Percentiles rank a stretch among this genome's conserved stretches.
phyloP scores from a whole-genome alignment of 306 rosid species.

The Ceratonia siliqua region DNA sequence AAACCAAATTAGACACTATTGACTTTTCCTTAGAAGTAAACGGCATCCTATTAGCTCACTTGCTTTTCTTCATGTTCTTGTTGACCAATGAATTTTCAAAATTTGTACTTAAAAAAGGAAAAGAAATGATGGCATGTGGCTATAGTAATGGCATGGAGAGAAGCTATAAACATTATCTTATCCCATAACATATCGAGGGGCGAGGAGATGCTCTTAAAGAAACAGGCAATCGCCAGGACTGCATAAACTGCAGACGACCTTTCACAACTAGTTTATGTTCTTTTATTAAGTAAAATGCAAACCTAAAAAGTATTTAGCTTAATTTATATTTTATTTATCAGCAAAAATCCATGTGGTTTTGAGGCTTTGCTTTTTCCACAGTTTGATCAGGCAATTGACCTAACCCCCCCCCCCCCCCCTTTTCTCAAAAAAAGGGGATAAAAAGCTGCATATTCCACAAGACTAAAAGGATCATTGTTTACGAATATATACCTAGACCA shows the following conservation, averaged over 20 bases:
- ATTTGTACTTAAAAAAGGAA: neutral
- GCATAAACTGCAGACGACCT: too few relatives aligned
- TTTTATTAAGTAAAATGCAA: too few relatives aligned
- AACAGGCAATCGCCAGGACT: too few relatives aligned
- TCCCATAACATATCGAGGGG: too few relatives aligned
- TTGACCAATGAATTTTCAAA: neutral
- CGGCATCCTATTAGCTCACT: neutral
- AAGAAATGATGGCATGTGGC: neutral
- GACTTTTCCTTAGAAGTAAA: slow-evolving; percentile 1
- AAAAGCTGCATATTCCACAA: neutral
- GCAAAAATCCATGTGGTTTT: neutral
- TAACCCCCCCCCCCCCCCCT: neutral
- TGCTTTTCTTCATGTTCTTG: neutral
- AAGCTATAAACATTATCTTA: neutral
- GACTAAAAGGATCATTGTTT: neutral
- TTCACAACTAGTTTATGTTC: too few relatives aligned
- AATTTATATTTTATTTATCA: neutral
- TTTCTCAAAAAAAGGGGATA: neutral
- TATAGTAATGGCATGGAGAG: neutral
- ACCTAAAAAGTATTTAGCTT: too few relatives aligned
- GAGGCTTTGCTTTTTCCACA: slow-evolving; percentile 16
- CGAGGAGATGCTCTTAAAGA: too few relatives aligned
- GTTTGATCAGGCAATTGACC: neutral
- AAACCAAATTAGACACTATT: neutral
- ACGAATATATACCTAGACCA: neutral